Evolutionary conservation across 2,329 filamentous ascomycete species (phyloP).

Genomic region (Helminthosporium solani): DNA sequence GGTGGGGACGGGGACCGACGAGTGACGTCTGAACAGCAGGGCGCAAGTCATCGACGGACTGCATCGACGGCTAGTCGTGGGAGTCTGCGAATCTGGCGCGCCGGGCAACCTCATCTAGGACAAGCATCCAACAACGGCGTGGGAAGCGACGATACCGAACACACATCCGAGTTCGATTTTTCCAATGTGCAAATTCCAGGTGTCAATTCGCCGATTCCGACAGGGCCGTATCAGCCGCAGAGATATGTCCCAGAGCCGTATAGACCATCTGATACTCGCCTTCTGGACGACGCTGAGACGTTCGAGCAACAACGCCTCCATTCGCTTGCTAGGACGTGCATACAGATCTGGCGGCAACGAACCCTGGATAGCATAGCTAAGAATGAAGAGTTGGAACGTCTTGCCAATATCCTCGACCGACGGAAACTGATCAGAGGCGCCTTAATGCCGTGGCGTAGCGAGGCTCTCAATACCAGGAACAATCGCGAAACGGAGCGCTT

Average conservation of each 20-base stretch:
- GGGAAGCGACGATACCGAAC: constrained; percentile 31
- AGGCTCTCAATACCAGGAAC: constrained; percentile 40
- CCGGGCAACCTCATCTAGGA: constrained; percentile 7
- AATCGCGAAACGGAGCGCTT: constrained; percentile 53
- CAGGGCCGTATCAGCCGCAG: constrained; percentile 9
- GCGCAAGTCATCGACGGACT: constrained; percentile 22
- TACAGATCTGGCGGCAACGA: constrained; percentile 52
- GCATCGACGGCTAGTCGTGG: constrained; percentile 40
- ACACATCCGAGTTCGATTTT: constrained; percentile 21
- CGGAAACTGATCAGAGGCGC: constrained; percentile 54
- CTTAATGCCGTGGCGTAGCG: constrained; percentile 45
- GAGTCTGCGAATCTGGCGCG: constrained; percentile 36
- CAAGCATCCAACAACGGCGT: constrained; percentile 16
- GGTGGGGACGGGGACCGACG: constrained; percentile 22
- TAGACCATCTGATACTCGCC: constrained; percentile 52
- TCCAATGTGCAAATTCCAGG: constrained; percentile 37
- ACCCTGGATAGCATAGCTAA: constrained; percentile 34
- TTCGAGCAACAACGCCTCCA: constrained; percentile 36
- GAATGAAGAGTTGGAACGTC: constrained; percentile 26
- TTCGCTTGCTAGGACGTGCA: constrained; percentile 26
- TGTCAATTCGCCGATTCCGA: constrained; percentile 39
- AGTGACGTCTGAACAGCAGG: constrained; percentile 20
- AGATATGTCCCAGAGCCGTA: constrained; percentile 44
- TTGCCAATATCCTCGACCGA: constrained; percentile 52
- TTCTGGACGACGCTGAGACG: constrained; percentile 53